phyloP scores from a whole-genome alignment of 192 early-diverging fungal species.

The Coemansia reversa region DNA sequence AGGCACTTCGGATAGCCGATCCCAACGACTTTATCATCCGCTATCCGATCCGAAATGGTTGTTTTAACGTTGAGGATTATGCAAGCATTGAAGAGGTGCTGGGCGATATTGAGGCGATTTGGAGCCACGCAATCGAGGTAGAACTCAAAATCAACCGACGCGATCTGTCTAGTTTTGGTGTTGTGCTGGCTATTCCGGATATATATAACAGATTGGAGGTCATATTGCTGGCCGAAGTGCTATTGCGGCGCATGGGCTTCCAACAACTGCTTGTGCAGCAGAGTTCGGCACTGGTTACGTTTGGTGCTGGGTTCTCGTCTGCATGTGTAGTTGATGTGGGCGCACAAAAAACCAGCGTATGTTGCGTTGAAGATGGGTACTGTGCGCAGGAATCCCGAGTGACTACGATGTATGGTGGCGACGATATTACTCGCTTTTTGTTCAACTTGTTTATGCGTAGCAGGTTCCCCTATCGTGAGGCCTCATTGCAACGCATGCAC shows the following conservation, averaged over 20 bases:
- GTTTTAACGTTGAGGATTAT: constrained; percentile 76
- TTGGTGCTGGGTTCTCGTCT: constrained; percentile 81
- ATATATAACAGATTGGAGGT: constrained; percentile 66
- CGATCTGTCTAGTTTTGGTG: constrained; percentile 64
- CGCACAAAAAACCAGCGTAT: constrained; percentile 80
- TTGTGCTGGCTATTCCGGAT: constrained; percentile 80
- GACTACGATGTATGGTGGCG: constrained; percentile 74
- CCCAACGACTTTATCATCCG: constrained; percentile 49
- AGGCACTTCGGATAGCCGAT: constrained; percentile 33
- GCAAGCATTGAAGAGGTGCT: constrained; percentile 61
- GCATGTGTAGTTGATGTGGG: constrained; percentile 92
- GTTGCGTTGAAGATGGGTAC: constrained; percentile 84
- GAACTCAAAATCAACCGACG: constrained; percentile 66
- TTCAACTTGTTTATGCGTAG: constrained; percentile 62
- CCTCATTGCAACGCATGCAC: constrained; percentile 60
- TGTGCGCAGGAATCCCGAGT: constrained; percentile 70
- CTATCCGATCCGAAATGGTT: constrained; percentile 79
- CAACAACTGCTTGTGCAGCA: constrained; percentile 73
- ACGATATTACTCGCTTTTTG: constrained; percentile 82
- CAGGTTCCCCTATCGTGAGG: constrained; percentile 72
- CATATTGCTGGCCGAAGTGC: constrained; percentile 60
- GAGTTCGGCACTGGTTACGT: constrained; percentile 78
- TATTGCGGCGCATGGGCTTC: constrained; percentile 78
- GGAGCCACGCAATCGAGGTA: constrained; percentile 66
- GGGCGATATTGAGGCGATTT: constrained; percentile 78